These are phyloP conservation scores for Panaeolus papilionaceus DNA, from an alignment of 768 basidiomycete genomes.

Conservation along the genomic window DNA sequence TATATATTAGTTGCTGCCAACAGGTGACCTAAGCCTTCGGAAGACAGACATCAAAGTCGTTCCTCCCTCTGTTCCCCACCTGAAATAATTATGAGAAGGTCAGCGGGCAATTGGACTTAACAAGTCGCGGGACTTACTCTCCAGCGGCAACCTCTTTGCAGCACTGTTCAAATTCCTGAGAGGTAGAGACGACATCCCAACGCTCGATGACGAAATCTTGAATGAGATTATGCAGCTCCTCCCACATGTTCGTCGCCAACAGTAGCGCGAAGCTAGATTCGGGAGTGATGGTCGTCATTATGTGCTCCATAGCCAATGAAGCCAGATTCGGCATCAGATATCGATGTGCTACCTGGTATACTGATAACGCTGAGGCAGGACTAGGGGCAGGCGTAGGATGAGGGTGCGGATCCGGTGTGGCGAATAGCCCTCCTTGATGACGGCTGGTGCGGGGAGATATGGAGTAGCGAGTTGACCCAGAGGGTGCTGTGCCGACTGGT, in stretches of 20 bases:
- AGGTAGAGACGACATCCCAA: conserved; percentile 73
- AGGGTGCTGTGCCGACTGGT: conserved; percentile 41
- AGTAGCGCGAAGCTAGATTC: conserved; percentile 71
- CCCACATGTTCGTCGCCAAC: conserved; percentile 72
- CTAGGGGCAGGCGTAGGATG: conserved; percentile 69
- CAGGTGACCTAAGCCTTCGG: conserved; percentile 68
- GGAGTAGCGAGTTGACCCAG: conserved; percentile 48
- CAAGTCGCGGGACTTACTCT: conserved; percentile 57
- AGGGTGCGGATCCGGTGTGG: conserved; percentile 67
- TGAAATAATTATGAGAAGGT: conserved; percentile 29
- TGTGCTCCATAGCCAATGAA: conserved; percentile 73
- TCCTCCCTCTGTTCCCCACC: conserved; percentile 77
- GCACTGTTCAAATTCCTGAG: conserved; percentile 70
- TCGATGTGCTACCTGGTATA: conserved; percentile 81
- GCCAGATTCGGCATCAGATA: conserved; percentile 73
- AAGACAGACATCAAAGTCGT: conserved; percentile 72
- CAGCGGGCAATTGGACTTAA: neutral
- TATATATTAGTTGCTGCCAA: conserved; percentile 21
- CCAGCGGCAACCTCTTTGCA: conserved; percentile 76
- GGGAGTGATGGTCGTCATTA: conserved; percentile 72
- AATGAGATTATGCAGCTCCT: conserved; percentile 63
- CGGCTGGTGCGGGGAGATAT: conserved; percentile 53
- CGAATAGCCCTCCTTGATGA: conserved; percentile 36
- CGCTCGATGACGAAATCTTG: conserved; percentile 82
- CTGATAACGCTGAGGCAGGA: conserved; percentile 74